Base-by-base conservation (phyloP, 192 early-diverging fungal species). In the Podila horticola region DNA sequence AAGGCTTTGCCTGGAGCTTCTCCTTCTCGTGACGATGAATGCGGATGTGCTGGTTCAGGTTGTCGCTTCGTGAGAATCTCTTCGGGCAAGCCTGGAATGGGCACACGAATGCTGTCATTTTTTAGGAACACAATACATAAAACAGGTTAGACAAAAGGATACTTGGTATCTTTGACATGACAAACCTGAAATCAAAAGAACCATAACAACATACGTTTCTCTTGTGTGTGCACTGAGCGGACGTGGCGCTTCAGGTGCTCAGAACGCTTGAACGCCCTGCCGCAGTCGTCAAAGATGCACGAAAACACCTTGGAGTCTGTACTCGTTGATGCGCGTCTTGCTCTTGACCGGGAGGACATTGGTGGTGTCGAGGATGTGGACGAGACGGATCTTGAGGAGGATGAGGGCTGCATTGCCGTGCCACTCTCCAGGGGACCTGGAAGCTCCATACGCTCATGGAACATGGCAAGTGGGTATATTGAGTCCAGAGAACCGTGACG, bases 191-290 rank as follows among this genome's bases (percentile, higher is more conserved):
- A 61, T 48, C n/a, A 49, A 48, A 11, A 72, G 2, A 48, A 9
- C 5, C 10, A 62, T 64, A 65, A 38, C 17, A 17, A 76, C 86
- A 72, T 84, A 90, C 89, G 89, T 86, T 88, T 86, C 36, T 90
- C 89, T n/a, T 84, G 65, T 10, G 89, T 90, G 38, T 90, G 89
- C 11, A 90, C 88, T 2, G 87, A 88, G 57, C 89, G 82, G 48
- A 88, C 81, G 60, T 90, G 89, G 45, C 89, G 73, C 69, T 90
- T 90, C 20, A 90, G 31, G 50, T 90, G 89, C 57, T 90, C 89
- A 7, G 87, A 88, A 8, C 89, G 50, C 59, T 86, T 88, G 49
- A 90, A 90, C 11, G 85, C 72, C 62, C 79, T 85, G 17, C 84
- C 79, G 57, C 89, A 90, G 13, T 74, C 83, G 13, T 85, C 84